Conservation (phyloP, 306 rosid genomes). For the Gastrolobium bilobum region DNA sequence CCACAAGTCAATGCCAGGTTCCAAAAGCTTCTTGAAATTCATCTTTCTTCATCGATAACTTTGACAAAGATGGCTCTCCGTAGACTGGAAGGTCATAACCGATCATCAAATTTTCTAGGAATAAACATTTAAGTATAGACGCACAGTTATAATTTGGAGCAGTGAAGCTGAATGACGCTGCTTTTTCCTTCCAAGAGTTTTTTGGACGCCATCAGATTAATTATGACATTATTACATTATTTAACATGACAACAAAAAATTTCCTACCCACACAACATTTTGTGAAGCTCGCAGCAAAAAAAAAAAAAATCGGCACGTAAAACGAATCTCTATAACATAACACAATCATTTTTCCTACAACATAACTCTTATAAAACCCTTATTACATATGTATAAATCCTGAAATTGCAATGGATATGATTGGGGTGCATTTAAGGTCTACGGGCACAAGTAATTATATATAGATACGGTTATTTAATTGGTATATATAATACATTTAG, state of each 20-base stretch:
- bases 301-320: no score
- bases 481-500: not conserved
- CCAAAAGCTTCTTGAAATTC: slow-evolving; percentile 1
- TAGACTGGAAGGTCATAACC: not conserved
- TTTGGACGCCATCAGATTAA: not conserved
- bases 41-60: slow-evolving; percentile 39
- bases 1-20: slow-evolving; percentile 46
- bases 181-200: not conserved
- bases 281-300: no score
- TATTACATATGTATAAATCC: not conserved
- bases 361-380: no score
- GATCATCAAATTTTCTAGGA: slow-evolving; percentile 6
- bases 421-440: no score
- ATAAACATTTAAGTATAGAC: not conserved
- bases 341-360: no score
- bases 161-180: not conserved
- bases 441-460: not conserved
- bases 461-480: not conserved
- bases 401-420: no score
- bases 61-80: slow-evolving; percentile 36
- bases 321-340: no score
- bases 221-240: not conserved
- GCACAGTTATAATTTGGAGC: not conserved
- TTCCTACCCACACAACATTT: no score
- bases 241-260: no score